Conservation (phyloP, 306 rosid species). For the Vigna trinervia region DNA sequence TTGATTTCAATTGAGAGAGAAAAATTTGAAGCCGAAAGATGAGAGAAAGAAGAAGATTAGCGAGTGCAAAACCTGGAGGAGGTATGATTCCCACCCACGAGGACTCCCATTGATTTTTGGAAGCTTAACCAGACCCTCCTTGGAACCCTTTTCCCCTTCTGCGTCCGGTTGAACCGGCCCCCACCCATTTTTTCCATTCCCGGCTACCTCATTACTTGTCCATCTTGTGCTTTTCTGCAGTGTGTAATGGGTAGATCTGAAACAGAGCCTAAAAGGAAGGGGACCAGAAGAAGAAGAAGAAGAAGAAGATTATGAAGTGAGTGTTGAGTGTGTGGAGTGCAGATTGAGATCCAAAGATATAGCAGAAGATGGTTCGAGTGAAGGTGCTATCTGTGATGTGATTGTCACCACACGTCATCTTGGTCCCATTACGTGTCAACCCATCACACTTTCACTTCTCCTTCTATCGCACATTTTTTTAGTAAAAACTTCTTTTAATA, state of each 20-base stretch:
- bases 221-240: not conserved
- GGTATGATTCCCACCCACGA: slow-evolving; percentile 97
- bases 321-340: not conserved
- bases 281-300: not conserved
- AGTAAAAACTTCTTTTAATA: no score
- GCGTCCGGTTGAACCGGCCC: not conserved
- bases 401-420: not conserved
- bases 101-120: slow-evolving; percentile 83
- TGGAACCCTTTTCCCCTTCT: slow-evolving; percentile 49
- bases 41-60: slow-evolving; percentile 43
- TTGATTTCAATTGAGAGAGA: not conserved
- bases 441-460: not conserved
- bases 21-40: slow-evolving; percentile 41
- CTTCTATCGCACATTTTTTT: not conserved
- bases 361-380: not conserved
- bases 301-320: not conserved
- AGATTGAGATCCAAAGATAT: slow-evolving; percentile 12
- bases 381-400: not conserved
- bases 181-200: not conserved
- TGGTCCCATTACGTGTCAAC: not conserved
- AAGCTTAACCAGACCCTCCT: slow-evolving; percentile 78
- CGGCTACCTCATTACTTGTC: slow-evolving; percentile 36
- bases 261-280: not conserved
- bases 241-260: slow-evolving; percentile 15
- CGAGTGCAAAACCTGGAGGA: slow-evolving; percentile 97